Evolutionary conservation across 345 rosid species (phyloP).

Genomic region (Brassica cretica): DNA sequence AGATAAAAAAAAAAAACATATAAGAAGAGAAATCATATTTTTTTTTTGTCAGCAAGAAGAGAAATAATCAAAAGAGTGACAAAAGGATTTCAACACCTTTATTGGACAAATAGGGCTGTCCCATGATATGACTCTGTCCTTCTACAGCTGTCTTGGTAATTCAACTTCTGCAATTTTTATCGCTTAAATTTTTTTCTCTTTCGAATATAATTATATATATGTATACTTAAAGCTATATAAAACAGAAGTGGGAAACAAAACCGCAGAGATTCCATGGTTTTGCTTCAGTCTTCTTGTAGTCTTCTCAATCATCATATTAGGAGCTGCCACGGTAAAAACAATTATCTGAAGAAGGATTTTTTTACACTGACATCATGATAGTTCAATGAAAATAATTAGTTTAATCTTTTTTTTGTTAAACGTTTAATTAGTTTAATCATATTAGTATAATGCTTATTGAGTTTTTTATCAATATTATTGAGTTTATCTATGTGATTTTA

Average conservation of each 20-base stretch:
- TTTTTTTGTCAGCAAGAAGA: too few relatives aligned
- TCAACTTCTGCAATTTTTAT: conserved; percentile 10
- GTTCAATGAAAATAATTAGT: neutral
- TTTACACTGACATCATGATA: conserved; percentile 22
- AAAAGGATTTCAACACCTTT: conserved; percentile 45
- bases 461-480: neutral
- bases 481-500: neutral
- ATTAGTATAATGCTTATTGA: neutral
- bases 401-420: neutral
- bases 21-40: conserved; percentile 4
- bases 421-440: too few relatives aligned
- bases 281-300: conserved; percentile 42
- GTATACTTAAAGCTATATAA: neutral
- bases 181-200: neutral
- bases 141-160: conserved; percentile 31
- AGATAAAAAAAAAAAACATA: neutral
- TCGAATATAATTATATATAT: neutral
- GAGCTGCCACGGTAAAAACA: neutral
- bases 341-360: neutral
- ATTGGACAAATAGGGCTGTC: conserved; percentile 46
- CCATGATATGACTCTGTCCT: conserved; percentile 50
- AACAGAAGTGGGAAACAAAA: conserved; percentile 39
- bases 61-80: conserved; percentile 10
- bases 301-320: conserved; percentile 30
- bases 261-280: conserved; percentile 30